These are phyloP conservation scores for Pseudogymnoascus sp. DNA, from an alignment of 2,329 filamentous ascomycete species.

Conservation along the genomic window DNA sequence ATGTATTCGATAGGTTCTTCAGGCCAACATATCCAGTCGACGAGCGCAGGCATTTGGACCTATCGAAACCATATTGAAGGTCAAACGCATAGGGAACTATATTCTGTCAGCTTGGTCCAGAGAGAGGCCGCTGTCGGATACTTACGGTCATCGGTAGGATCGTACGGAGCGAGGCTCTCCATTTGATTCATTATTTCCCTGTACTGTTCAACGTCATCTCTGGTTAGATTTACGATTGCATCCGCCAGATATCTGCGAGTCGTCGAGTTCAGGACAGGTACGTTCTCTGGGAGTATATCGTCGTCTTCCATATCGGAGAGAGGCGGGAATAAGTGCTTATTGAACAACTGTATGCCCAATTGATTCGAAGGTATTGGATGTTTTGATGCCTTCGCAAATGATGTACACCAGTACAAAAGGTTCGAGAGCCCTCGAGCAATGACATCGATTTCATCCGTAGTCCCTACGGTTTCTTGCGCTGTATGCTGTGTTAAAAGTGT, in stretches of 20 bases:
- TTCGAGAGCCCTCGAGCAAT: constrained; percentile 32
- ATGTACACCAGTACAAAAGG: constrained; percentile 29
- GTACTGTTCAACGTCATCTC: constrained; percentile 44
- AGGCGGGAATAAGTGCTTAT: constrained; percentile 59
- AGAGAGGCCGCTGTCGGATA: constrained; percentile 15
- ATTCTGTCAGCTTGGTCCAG: constrained; percentile 21
- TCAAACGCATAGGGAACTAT: constrained; percentile 53
- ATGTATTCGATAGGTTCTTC: constrained; percentile 90
- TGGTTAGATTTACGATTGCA: constrained; percentile 50
- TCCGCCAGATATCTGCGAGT: constrained; percentile 55
- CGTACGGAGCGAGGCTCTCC: constrained; percentile 44
- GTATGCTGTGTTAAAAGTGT: constrained; percentile 33
- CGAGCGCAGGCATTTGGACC: constrained; percentile 61
- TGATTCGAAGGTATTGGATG: constrained; percentile 12
- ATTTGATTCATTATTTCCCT: constrained; percentile 45
- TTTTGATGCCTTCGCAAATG: constrained; percentile 21
- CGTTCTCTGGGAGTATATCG: constrained; percentile 21
- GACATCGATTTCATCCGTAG: constrained; percentile 27
- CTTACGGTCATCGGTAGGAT: constrained; percentile 35
- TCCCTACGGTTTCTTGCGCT: constrained; percentile 33
- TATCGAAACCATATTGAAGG: constrained; percentile 55
- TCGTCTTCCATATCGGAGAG: constrained; percentile 29
- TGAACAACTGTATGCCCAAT: constrained; percentile 48
- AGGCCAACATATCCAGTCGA: constrained; percentile 79
- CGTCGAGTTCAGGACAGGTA: constrained; percentile 44